phyloP scores from a whole-genome alignment of 2,329 filamentous ascomycete genomes.

The Juglanconis juglandina region DNA sequence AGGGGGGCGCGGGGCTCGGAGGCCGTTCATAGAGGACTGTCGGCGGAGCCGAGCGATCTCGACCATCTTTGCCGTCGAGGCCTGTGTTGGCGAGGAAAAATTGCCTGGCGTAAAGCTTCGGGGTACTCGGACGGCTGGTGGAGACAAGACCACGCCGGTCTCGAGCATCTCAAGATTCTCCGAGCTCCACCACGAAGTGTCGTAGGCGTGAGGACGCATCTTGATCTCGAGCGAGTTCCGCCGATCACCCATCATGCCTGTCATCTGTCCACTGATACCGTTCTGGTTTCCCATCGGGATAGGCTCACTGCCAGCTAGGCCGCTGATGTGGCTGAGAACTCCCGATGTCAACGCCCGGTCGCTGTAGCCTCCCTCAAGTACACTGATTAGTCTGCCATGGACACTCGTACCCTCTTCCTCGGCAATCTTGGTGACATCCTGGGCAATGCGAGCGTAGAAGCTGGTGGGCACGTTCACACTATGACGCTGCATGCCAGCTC shows the following conservation, averaged over 20 bases:
- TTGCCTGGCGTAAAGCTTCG: slow-evolving; percentile 61
- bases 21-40: slow-evolving; percentile 54
- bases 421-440: slow-evolving; percentile 78
- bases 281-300: slow-evolving; percentile 36
- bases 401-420: slow-evolving; percentile 74
- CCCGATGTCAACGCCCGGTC: slow-evolving; percentile 86
- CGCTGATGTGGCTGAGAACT: slow-evolving; percentile 84
- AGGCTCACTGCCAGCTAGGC: slow-evolving; percentile 61
- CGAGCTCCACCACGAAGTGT: slow-evolving; percentile 69
- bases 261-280: slow-evolving; percentile 53
- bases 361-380: slow-evolving; percentile 94
- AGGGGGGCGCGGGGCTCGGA: slow-evolving; percentile 42
- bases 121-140: slow-evolving; percentile 49
- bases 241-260: slow-evolving; percentile 37
- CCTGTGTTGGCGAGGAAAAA: slow-evolving; percentile 83
- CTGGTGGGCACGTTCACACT: slow-evolving; percentile 93
- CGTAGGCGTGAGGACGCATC: slow-evolving; percentile 47
- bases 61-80: slow-evolving; percentile 77
- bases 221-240: slow-evolving; percentile 28
- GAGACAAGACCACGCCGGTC: slow-evolving; percentile 48
- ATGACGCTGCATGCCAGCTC: slow-evolving; percentile 89
- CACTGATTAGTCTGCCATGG: slow-evolving; percentile 84
- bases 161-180: slow-evolving; percentile 68
- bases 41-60: slow-evolving; percentile 64
- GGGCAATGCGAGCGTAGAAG: slow-evolving; percentile 89